Percentiles rank a stretch among this genome's conserved stretches.
Conservation (phyloP, 169 alveolate species). For the Plasmodium gallinaceum region DNA sequence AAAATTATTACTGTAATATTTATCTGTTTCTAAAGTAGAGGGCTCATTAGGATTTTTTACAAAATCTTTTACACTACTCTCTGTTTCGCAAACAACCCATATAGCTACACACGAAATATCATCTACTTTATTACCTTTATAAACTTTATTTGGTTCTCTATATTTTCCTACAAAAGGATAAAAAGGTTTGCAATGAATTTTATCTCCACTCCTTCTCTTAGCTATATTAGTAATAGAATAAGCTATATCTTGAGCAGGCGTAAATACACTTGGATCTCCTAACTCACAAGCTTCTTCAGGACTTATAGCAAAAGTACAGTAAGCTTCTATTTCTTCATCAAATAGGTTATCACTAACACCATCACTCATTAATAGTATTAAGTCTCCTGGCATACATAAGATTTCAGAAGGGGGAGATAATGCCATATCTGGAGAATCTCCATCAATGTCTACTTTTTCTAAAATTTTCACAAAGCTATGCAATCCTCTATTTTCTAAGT, state of each 20-base stretch:
- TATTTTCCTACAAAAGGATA: slow-evolving; percentile 44
- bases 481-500: slow-evolving; percentile 77
- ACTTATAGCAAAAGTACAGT: slow-evolving; percentile 80
- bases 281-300: slow-evolving; percentile 82
- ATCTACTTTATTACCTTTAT: slow-evolving; percentile 79
- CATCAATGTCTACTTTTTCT: slow-evolving; percentile 80
- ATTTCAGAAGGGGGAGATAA: slow-evolving; percentile 78
- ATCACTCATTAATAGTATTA: slow-evolving; percentile 80
- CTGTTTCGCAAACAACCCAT: slow-evolving; percentile 82
- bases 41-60: slow-evolving; percentile 50
- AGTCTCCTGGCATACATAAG: slow-evolving; percentile 83
- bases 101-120: slow-evolving; percentile 84
- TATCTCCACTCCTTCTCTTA: slow-evolving; percentile 75
- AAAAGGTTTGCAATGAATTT: slow-evolving; percentile 70
- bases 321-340: slow-evolving; percentile 82
- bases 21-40: slow-evolving; percentile 54
- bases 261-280: slow-evolving; percentile 64
- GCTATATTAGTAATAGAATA: slow-evolving; percentile 78
- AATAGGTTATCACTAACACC: slow-evolving; percentile 83
- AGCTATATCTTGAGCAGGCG: slow-evolving; percentile 79
- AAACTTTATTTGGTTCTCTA: slow-evolving; percentile 46
- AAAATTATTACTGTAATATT: slow-evolving; percentile 53
- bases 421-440: slow-evolving; percentile 83
- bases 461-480: slow-evolving; percentile 80
- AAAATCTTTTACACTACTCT: slow-evolving; percentile 55